Evolutionary conservation across 371 early-diverging fungal genomes (phyloP).

Genomic region (Ordospora pajunii): DNA sequence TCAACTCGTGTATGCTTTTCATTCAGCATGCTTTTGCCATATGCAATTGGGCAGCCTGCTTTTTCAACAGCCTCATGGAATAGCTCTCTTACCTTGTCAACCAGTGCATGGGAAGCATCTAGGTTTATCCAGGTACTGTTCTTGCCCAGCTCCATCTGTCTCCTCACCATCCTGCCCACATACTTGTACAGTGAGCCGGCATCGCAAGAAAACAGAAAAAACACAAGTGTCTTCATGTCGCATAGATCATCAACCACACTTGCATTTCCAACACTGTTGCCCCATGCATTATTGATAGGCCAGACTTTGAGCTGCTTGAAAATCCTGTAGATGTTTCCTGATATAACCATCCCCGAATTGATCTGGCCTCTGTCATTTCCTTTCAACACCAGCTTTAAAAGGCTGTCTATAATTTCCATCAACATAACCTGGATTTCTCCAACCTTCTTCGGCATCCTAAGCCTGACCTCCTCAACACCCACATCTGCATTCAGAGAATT

Average conservation of each 20-base stretch:
- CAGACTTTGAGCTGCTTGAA: not conserved
- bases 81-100: conserved; percentile 20
- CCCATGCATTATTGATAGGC: no score
- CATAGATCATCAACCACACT: conserved; percentile 1
- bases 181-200: conserved; percentile 16
- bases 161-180: conserved; percentile 20
- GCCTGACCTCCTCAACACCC: conserved; percentile 12
- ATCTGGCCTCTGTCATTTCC: not conserved
- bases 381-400: not conserved
- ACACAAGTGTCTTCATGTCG: conserved; percentile 22
- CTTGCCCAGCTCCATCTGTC: conserved; percentile 25
- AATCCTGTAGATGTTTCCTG: not conserved
- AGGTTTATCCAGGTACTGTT: conserved; percentile 38
- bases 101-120: not conserved
- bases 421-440: conserved; percentile 33
- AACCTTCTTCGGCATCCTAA: conserved; percentile 11
- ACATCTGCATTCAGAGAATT: conserved; percentile 32
- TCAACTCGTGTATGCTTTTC: not conserved
- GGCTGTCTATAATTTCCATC: conserved; percentile 32
- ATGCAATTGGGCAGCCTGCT: no score
- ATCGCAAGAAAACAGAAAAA: conserved; percentile 34
- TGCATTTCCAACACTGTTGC: not conserved
- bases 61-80: not conserved
- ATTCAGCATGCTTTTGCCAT: not conserved
- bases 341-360: conserved; percentile 5